phyloP scores from a whole-genome alignment of 192 early-diverging fungal genomes.

The Umbelopsis isabellina region DNA sequence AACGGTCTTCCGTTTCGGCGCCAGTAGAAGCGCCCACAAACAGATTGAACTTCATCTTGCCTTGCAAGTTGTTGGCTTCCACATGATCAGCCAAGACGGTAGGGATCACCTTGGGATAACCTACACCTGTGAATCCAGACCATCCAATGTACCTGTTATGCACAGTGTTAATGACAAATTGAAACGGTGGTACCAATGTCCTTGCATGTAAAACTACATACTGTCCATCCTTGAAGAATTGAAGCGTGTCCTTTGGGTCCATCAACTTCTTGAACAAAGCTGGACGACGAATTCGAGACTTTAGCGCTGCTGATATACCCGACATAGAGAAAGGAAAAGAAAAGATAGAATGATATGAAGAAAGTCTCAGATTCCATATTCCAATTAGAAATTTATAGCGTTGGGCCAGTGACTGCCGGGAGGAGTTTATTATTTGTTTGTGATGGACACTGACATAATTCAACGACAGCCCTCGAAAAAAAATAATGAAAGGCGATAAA shows the following conservation, averaged over 20 bases:
- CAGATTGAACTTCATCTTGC: constrained; percentile 48
- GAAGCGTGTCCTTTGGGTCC: constrained; percentile 35
- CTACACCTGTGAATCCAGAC: constrained; percentile 48
- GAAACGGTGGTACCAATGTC: not conserved
- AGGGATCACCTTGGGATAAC: constrained; percentile 48
- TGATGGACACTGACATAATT: too few species aligned
- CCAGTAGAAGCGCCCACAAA: constrained; percentile 45
- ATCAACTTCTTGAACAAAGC: constrained; percentile 41
- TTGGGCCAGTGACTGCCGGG: too few species aligned
- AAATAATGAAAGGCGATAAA: too few species aligned
- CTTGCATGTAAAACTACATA: constrained; percentile 16
- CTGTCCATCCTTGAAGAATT: constrained; percentile 46
- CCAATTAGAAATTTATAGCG: too few species aligned
- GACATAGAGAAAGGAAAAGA: constrained; percentile 22
- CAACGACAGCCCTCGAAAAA: too few species aligned
- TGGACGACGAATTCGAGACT: constrained; percentile 38
- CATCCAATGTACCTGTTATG: constrained; percentile 28
- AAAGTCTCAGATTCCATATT: not conserved
- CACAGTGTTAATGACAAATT: not conserved
- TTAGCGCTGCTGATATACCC: constrained; percentile 35
- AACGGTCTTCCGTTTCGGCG: constrained; percentile 40
- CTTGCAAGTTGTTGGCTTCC: constrained; percentile 47
- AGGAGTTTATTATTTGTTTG: too few species aligned
- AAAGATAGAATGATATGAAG: constrained; percentile 20
- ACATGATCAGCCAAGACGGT: constrained; percentile 44